Percentiles rank a stretch among this genome's conserved stretches.
Evolutionary conservation across 768 basidiomycete species (phyloP).

Genomic region (Mycena galericulata): DNA sequence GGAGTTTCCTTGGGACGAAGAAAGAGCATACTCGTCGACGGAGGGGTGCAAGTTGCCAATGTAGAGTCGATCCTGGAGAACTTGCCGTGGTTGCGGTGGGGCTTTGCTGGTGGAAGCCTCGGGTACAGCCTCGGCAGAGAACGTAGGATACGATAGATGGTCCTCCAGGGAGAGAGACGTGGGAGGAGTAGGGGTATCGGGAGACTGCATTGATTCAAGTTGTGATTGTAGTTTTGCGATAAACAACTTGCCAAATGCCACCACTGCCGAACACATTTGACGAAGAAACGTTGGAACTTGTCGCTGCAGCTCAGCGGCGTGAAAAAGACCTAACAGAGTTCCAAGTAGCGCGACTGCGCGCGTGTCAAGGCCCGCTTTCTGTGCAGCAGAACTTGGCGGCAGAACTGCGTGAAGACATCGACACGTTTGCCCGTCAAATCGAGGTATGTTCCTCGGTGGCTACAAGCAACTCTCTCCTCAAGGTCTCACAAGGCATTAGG

Average conservation of each 20-base stretch:
- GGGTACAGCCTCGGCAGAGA: conserved; percentile 25
- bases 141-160: conserved; percentile 40
- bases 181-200: not conserved
- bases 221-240: too few relatives aligned
- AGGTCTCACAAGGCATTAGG: conserved; percentile 66
- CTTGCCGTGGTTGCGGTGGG: conserved; percentile 42
- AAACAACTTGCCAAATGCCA: conserved; percentile 58
- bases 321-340: conserved; percentile 73
- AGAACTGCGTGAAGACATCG: conserved; percentile 83
- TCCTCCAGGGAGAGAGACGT: conserved; percentile 19
- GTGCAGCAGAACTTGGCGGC: conserved; percentile 80
- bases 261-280: conserved; percentile 69
- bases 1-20: not conserved
- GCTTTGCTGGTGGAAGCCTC: conserved; percentile 35
- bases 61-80: conserved; percentile 83
- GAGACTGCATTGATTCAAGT: conserved; percentile 25
- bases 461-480: conserved; percentile 35
- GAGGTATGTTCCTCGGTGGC: conserved; percentile 60
- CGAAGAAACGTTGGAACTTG: conserved; percentile 60
- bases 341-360: conserved; percentile 80
- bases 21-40: conserved; percentile 81
- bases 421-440: conserved; percentile 69
- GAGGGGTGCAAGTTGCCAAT: conserved; percentile 90
- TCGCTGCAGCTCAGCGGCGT: conserved; percentile 66
- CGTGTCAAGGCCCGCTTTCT: conserved; percentile 75